phyloP scores from a whole-genome alignment of 225 moss, liverwort and hornwort species.

The Bryoerythrophyllum caledonicum region DNA sequence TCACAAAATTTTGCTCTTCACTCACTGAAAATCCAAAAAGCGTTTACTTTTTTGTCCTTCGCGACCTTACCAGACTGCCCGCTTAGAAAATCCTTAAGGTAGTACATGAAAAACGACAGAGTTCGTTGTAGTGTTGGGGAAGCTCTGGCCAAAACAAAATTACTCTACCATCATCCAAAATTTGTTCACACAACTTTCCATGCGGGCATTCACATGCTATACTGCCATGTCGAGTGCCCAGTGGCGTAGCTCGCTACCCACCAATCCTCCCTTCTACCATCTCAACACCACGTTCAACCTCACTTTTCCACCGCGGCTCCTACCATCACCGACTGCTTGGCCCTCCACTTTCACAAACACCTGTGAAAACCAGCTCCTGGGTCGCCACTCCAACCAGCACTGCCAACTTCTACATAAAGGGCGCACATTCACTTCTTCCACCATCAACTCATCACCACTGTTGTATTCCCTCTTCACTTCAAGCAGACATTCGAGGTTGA shows the following conservation, averaged over 20 bases:
- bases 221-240: background rate
- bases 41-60: too few relatives aligned
- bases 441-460: background rate
- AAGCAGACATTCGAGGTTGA: too few relatives aligned
- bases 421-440: background rate
- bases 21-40: too few relatives aligned
- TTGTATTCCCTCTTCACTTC: too few relatives aligned
- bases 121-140: too few relatives aligned
- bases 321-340: background rate
- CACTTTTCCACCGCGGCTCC: background rate
- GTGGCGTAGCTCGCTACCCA: background rate
- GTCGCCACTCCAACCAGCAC: background rate
- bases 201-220: background rate
- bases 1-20: too few relatives aligned
- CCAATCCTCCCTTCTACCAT: background rate
- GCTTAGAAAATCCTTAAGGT: too few relatives aligned
- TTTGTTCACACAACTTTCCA: background rate
- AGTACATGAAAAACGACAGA: too few relatives aligned
- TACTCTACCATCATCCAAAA: too few relatives aligned
- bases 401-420: background rate
- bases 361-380: background rate
- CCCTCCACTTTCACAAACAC: background rate
- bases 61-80: too few relatives aligned
- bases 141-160: too few relatives aligned
- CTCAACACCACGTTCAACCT: background rate